Base-by-base conservation (phyloP, 2,329 filamentous ascomycete genomes). In the Dactylonectria estremocensis region DNA sequence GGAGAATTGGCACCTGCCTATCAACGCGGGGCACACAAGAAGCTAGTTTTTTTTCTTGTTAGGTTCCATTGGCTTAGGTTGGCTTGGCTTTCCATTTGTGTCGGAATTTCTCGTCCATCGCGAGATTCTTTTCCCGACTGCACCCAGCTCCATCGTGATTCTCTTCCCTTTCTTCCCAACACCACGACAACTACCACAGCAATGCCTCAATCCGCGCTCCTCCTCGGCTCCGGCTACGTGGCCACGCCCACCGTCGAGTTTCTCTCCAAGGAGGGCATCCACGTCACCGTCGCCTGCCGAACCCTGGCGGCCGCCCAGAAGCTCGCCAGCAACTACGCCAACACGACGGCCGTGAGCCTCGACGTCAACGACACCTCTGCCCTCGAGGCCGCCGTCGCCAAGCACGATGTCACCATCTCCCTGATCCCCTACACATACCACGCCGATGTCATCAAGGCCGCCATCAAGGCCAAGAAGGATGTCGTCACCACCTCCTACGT, bases 401-500 rank as follows among this genome's bases (percentile, higher is more conserved):
- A 97, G 87, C 88, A 93, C 80, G 93, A 96, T 80, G 83, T 97
- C 13, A 91, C 92, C 80, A 92, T 95, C 80, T 90, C 86, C 78
- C 82, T 98, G 82, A 97, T 98, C 76, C 95, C 95, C 58, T 98
- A 98, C 86, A 97, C 91, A 68, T 94, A 90, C 88, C 95, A 97
- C 83, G 93, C 92, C 52, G 87, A 88, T 63, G 95, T 98, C 13
- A 40, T 40, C 37, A 40, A 40, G 37, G 37, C 37, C 37, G 37
- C 37, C 77, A 97, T 98, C 89, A 95, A 97, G 88, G 91, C 92
- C 77, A 98, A 97, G 93, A 97, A 95, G 89, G 86, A 98, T 85
- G 95, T 98, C 68, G 95, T 98, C 78, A 98, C 95, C 66, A 98
- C 95, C 33, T 94, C 91, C 72, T 98, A 98, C 80, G 93, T 97